A percentile compares a stretch with the other conserved stretches of the same genome.
phyloP scores from a whole-genome alignment of 139 green algal species.

The Diplosphaera chodatii region DNA sequence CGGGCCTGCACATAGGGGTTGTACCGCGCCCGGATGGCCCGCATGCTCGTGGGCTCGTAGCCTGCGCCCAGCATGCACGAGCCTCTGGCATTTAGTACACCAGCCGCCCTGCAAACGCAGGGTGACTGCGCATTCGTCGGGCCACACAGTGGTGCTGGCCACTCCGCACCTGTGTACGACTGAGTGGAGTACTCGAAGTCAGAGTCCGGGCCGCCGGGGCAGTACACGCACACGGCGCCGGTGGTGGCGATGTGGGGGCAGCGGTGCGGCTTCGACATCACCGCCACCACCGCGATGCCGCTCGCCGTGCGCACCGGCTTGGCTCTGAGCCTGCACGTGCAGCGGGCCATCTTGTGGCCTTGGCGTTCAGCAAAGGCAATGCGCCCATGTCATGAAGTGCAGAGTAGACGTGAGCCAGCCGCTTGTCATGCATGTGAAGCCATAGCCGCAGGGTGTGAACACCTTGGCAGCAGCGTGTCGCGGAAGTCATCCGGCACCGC shows the following conservation, averaged over 20 bases:
- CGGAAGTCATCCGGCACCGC: slow-evolving; percentile 90
- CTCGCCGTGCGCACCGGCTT: slow-evolving; percentile 88
- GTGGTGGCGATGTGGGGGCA: slow-evolving; percentile 99
- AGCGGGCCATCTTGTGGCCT: no score
- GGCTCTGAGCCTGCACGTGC: slow-evolving; percentile 43
- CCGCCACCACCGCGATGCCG: slow-evolving; percentile 96
- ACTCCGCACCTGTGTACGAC: slow-evolving; percentile 66
- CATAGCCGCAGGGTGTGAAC: no score
- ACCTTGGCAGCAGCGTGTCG: slow-evolving; percentile 73
- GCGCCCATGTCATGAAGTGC: no score
- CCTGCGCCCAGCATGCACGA: no score
- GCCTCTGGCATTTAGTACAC: no score
- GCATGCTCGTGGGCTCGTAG: slow-evolving; percentile 97
- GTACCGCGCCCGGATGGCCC: slow-evolving; percentile 92
- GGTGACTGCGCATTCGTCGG: no score
- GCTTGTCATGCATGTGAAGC: no score
- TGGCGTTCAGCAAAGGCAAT: no score
- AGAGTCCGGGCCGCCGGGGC: slow-evolving; percentile 91
- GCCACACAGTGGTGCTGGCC: no score
- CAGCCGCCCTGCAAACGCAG: no score
- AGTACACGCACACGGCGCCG: slow-evolving; percentile 99
- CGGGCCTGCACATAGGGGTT: slow-evolving; percentile 89
- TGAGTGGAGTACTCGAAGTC: slow-evolving; percentile 99
- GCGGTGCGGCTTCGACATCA: slow-evolving; percentile 98
- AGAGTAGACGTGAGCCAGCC: no score